Evolutionary conservation across 1,139 yeast genomes (phyloP), one percentile per base, ranked within the genome.

Genomic region (Protomyces pachydermus): DNA sequence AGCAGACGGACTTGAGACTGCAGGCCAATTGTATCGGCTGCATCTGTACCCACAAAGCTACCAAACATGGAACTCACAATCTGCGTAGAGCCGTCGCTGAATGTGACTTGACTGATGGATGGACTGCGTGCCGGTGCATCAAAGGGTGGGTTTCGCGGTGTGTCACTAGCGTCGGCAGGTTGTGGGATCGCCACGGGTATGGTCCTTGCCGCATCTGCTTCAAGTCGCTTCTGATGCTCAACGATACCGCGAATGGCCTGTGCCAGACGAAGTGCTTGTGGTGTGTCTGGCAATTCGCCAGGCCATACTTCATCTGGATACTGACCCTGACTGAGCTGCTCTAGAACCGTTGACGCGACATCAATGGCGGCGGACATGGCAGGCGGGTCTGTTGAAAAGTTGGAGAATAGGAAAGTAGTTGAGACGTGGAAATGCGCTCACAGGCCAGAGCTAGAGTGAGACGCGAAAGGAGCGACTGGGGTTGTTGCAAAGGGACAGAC

Each of bases 31-130:
- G 35, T 25, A 38, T 39, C 57, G 8, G 57, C 57, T 10, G 57
- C 32, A 10, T 54, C 57, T 5, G 23, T 6, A 18, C 32, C 50
- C 28, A 54, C 32, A 35, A 54, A 16, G 20, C 42, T 37, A 34
- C 37, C 55, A 9, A 23, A 32, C 18, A 12, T 12, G 32, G 23
- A 14, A 12, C 14, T 23, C 14, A 52, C 55, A 35, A 52, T 14
- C 42, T 34, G 55, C 16, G 55, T 52, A 4, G 55, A 52, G n/a
- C 55, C 55, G 35, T 52, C 55, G n/a, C 23, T 18, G 18, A 52
- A 52, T 8, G 55, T 52, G 42, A 52, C 18, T 35, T 52, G 55
- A 52, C 39, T 28, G 37, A 50, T 25, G 38, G 32, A 18, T 23
- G 53, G 35, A 12, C 35, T 50, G 48, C 10, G 48, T 18, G 20